These are phyloP conservation scores for Monilinia polystroma DNA, from an alignment of 2,329 filamentous ascomycete species.

Conservation along the genomic window DNA sequence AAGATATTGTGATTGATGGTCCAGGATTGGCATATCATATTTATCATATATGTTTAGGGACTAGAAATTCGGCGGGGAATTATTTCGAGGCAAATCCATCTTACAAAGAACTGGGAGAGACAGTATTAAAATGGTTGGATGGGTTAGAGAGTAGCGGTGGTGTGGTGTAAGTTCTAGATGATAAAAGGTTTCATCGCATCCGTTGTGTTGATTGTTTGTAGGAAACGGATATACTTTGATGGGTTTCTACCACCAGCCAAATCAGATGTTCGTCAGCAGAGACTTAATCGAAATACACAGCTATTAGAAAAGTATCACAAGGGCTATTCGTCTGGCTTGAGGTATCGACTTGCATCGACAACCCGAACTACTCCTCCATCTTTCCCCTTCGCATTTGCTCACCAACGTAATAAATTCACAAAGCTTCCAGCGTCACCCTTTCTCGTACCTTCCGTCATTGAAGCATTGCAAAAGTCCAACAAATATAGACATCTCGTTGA, in stretches of 20 bases:
- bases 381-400: slow-evolving; percentile 31
- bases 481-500: slow-evolving; percentile 47
- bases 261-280: slow-evolving; percentile 32
- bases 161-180: slow-evolving; percentile 52
- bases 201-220: slow-evolving; percentile 40
- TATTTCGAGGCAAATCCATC: slow-evolving; percentile 55
- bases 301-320: slow-evolving; percentile 34
- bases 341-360: slow-evolving; percentile 26
- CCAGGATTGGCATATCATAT: slow-evolving; percentile 76
- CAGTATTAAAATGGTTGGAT: slow-evolving; percentile 62
- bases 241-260: slow-evolving; percentile 66
- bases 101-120: slow-evolving; percentile 61
- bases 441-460: slow-evolving; percentile 73
- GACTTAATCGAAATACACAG: slow-evolving; percentile 33
- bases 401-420: slow-evolving; percentile 30
- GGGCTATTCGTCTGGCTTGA: slow-evolving; percentile 23
- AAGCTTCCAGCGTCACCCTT: slow-evolving; percentile 57
- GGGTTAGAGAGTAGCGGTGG: slow-evolving; percentile 55
- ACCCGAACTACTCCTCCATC: slow-evolving; percentile 5
- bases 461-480: slow-evolving; percentile 56
- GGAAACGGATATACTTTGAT: slow-evolving; percentile 78
- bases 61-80: slow-evolving; percentile 43
- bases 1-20: slow-evolving; percentile 65
- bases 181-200: neutral
- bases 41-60: slow-evolving; percentile 55